Conservation (phyloP, 345 rosid genomes). For the Eucalyptus regnans region DNA sequence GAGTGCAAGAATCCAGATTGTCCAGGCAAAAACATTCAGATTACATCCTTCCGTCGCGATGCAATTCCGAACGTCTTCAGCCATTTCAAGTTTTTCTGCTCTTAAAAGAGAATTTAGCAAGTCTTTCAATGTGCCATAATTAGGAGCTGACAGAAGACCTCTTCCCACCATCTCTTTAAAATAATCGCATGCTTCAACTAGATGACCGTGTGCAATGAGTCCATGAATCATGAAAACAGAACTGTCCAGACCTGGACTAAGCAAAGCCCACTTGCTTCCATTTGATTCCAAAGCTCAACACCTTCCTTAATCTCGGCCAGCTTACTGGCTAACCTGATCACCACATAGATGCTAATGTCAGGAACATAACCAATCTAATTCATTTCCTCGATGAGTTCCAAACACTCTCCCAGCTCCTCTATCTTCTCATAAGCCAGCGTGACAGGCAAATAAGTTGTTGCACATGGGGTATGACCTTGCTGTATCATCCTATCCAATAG, state of each 20-base stretch:
- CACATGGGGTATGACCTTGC: slow-evolving; percentile 41
- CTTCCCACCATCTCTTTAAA: slow-evolving; percentile 74
- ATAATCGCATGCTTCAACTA: slow-evolving; percentile 53
- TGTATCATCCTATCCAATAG: slow-evolving; percentile 51
- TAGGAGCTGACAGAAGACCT: slow-evolving; percentile 56
- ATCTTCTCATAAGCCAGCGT: slow-evolving; percentile 72
- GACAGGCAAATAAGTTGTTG: slow-evolving; percentile 59
- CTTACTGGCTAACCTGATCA: slow-evolving; percentile 18
- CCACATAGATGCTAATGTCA: slow-evolving; percentile 44
- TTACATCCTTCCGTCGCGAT: slow-evolving; percentile 56
- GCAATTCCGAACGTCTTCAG: slow-evolving; percentile 70
- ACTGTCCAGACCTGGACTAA: slow-evolving; percentile 66
- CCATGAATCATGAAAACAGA: slow-evolving; percentile 65
- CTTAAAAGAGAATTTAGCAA: slow-evolving; percentile 51
- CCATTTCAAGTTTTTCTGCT: slow-evolving; percentile 65
- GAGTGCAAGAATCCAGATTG: slow-evolving; percentile 87
- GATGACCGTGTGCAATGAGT: slow-evolving; percentile 41
- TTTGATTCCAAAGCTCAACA: slow-evolving; percentile 52
- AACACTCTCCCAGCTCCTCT: slow-evolving; percentile 54
- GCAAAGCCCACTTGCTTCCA: slow-evolving; percentile 40
- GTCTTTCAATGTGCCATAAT: slow-evolving; percentile 56
- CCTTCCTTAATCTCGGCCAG: neutral
- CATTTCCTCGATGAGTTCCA: slow-evolving; percentile 53
- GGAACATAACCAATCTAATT: slow-evolving; percentile 36
- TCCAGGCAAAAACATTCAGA: slow-evolving; percentile 65